Conservation (phyloP, 2,329 filamentous ascomycete genomes). For the Botrytis fragariae region DNA sequence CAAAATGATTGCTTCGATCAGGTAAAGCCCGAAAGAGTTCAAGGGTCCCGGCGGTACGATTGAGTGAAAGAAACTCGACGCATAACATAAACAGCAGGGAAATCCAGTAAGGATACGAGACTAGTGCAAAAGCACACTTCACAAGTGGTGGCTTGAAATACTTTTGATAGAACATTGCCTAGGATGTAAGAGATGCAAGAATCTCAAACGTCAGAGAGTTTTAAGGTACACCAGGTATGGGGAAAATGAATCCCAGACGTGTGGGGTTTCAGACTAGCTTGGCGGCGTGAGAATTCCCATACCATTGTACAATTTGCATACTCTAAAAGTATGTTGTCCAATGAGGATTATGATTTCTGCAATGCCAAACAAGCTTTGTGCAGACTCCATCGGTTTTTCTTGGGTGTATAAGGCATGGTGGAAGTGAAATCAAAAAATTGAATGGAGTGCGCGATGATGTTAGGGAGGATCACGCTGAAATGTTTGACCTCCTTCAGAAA, state of each 20-base stretch:
- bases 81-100: slow-evolving; percentile 1
- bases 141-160: neutral
- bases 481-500: neutral
- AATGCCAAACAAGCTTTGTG: slow-evolving; percentile 3
- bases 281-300: slow-evolving; percentile 5
- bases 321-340: neutral
- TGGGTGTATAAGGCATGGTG: neutral
- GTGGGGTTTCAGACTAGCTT: slow-evolving; percentile 10
- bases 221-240: neutral
- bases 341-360: neutral
- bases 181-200: slow-evolving; percentile 13
- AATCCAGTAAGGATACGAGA: neutral
- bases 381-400: neutral
- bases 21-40: neutral
- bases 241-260: slow-evolving; percentile 1
- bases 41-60: neutral
- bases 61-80: slow-evolving; percentile 12
- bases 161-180: neutral
- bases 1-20: neutral
- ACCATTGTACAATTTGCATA: neutral
- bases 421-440: neutral
- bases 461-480: neutral
- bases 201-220: slow-evolving; percentile 10
- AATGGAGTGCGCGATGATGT: neutral
- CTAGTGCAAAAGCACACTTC: neutral